A percentile compares a stretch with the other conserved stretches of the same genome.
Conservation (phyloP, 352 stramenopile species). For the Globisporangium uncinulatum region DNA sequence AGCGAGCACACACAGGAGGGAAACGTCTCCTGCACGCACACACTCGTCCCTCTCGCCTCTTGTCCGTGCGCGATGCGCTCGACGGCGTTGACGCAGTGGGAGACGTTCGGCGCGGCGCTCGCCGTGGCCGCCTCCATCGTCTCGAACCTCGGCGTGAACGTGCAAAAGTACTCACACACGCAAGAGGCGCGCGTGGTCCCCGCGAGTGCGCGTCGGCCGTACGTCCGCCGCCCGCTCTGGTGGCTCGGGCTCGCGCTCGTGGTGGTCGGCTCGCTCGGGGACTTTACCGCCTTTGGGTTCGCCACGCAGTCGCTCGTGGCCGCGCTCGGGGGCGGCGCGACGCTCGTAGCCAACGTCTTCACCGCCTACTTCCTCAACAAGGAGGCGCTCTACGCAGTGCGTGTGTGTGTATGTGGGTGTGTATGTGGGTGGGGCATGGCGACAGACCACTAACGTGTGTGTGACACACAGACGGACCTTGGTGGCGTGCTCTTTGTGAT, state of each 20-base stretch:
- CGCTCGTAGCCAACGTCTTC: conserved; percentile 85
- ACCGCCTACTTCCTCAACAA: conserved; percentile 83
- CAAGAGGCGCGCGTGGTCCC: conserved; percentile 40
- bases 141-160: conserved; percentile 88
- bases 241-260: conserved; percentile 79
- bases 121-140: conserved; percentile 76
- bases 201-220: conserved; percentile 48
- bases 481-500: conserved; percentile 85
- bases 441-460: not conserved
- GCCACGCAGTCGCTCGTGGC: conserved; percentile 87
- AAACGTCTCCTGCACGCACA: too few relatives aligned
- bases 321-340: conserved; percentile 77
- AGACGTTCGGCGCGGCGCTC: conserved; percentile 78
- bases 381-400: conserved; percentile 62
- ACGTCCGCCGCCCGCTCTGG: conserved; percentile 85
- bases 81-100: conserved; percentile 48
- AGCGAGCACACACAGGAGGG: too few relatives aligned
- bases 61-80: not conserved
- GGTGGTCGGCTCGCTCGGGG: conserved; percentile 73
- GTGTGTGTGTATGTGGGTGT: not conserved
- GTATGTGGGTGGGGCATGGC: not conserved
- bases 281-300: conserved; percentile 89
- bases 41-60: not conserved
- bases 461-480: conserved; percentile 51
- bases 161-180: conserved; percentile 87